Conservation (phyloP, 208 protist genomes). For the Trypanosoma rangeli region DNA sequence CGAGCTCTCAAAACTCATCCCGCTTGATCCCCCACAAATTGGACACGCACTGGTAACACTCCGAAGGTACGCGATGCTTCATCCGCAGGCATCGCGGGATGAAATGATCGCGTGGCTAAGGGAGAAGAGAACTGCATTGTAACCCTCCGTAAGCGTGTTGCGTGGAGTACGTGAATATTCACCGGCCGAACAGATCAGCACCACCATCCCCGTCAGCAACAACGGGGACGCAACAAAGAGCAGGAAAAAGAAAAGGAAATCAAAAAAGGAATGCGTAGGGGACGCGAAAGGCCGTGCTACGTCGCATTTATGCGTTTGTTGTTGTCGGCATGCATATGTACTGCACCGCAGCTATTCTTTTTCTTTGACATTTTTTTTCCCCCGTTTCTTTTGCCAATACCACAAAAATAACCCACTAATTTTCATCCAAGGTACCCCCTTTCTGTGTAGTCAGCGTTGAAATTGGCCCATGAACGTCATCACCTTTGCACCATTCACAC, state of each 20-base stretch:
- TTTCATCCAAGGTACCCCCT: conserved; percentile 7
- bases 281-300: too few species aligned
- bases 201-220: neutral
- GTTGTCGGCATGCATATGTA: neutral
- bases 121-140: conserved; percentile 4
- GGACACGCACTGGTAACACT: conserved; percentile 50
- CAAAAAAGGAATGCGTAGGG: neutral
- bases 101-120: conserved; percentile 35
- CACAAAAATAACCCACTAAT: neutral
- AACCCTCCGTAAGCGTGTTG: neutral
- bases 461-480: conserved; percentile 15
- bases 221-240: neutral
- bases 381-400: neutral
- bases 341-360: conserved; percentile 4
- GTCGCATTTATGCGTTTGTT: too few species aligned
- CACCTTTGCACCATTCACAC: conserved; percentile 4
- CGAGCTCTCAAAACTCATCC: conserved; percentile 47
- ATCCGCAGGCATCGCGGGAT: conserved; percentile 35
- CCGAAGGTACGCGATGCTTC: conserved; percentile 53
- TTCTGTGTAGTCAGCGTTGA: neutral
- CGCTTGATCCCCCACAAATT: conserved; percentile 50
- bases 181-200: neutral
- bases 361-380: neutral
- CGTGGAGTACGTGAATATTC: neutral
- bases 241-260: neutral